phyloP scores from a whole-genome alignment of 2,329 filamentous ascomycete species.

The Colletotrichum eleusines region DNA sequence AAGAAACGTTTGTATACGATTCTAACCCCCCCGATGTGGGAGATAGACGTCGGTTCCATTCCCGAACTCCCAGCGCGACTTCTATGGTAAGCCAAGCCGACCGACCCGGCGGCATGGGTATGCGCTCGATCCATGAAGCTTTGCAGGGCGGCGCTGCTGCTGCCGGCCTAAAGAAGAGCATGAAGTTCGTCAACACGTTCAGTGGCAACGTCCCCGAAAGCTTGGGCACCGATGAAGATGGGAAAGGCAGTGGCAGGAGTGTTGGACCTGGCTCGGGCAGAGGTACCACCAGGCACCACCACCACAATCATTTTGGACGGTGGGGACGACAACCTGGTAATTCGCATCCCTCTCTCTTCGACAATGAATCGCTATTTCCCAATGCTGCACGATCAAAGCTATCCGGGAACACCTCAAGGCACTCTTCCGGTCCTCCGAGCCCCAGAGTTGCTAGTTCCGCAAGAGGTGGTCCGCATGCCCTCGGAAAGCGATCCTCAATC shows the following conservation, averaged over 20 bases:
- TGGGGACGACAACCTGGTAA: slow-evolving; percentile 79
- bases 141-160: slow-evolving; percentile 52
- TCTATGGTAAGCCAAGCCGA: slow-evolving; percentile 82
- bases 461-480: slow-evolving; percentile 44
- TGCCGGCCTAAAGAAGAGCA: slow-evolving; percentile 84
- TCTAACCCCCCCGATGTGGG: slow-evolving; percentile 85
- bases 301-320: slow-evolving; percentile 75
- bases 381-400: slow-evolving; percentile 74
- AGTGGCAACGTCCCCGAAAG: slow-evolving; percentile 68
- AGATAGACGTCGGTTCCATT: slow-evolving; percentile 83
- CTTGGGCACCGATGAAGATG: slow-evolving; percentile 73
- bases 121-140: slow-evolving; percentile 70
- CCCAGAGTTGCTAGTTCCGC: slow-evolving; percentile 60
- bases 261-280: slow-evolving; percentile 69
- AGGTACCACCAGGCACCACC: slow-evolving; percentile 80
- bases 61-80: slow-evolving; percentile 92
- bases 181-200: slow-evolving; percentile 93
- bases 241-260: slow-evolving; percentile 71
- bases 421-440: slow-evolving; percentile 77
- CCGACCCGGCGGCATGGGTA: slow-evolving; percentile 55
- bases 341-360: slow-evolving; percentile 77
- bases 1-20: slow-evolving; percentile 99
- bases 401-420: slow-evolving; percentile 66
- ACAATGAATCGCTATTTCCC: slow-evolving; percentile 83
- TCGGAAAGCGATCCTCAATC: slow-evolving; percentile 64